Evolutionary conservation across 441 rosid genomes (phyloP), one percentile per base, ranked within the genome.

Genomic region (Mallotus japonicus): DNA sequence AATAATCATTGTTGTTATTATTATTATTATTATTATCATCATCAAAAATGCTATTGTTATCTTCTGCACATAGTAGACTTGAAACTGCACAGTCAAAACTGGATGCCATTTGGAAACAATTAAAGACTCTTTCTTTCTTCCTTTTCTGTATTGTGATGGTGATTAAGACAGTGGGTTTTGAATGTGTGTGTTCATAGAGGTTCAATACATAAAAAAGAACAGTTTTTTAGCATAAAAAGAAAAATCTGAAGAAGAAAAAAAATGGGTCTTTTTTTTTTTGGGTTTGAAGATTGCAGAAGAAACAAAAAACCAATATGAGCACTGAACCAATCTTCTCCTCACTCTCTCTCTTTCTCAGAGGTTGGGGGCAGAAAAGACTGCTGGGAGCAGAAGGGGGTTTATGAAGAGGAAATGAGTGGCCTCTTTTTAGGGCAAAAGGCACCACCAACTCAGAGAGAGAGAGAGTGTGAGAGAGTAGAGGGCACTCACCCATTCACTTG

Each of bases 61-160:
- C 92, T 60, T 88, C 95, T 17, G 78, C 83, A 56, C 95, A 90
- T 37, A 88, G 79, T 63, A 90, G 89, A 78, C 88, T 80, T 42
- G 90, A 83, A 75, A 77, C 77, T 19, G 71, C 83, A 67, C 73
- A 73, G 74, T 89, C 94, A 80, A 85, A 85, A 83, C 86, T 86
- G 14, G 90, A 86, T 61, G 88, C 90, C 94, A 89, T 89, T 78
- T 42, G 20, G 71, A 24, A 42, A 32, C 37, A 17, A 59, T 32
- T n/a, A 47, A 56, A 62, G 62, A 58, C 14, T 51, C 50, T 44
- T 63, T 73, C 55, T 59, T 67, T 73, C 66, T 47, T 62, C 65
- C 40, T 46, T 20, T 15, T 65, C 12, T 70, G 46, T 46, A 40
- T 59, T 66, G 56, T 65, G 65, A 60, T 8, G 76, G 54, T 14